Base-by-base conservation (phyloP, 1,139 yeast species). In the Kurtzmaniella quercitrusa region DNA sequence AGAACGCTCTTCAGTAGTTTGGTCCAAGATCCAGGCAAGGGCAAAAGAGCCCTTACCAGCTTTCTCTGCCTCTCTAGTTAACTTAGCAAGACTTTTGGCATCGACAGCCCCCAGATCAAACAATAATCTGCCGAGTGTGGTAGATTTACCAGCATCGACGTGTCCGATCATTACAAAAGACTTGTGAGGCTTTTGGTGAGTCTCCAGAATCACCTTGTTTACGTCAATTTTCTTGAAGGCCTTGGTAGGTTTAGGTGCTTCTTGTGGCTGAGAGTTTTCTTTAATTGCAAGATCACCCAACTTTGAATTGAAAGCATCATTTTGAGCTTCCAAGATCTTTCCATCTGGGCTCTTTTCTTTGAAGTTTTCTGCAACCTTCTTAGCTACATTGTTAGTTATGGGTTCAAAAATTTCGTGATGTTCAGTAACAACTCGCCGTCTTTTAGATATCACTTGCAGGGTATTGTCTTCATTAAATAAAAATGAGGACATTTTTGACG, bases 81-180 rank as follows among this genome's bases (percentile, higher is more conserved):
- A 68, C 57, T 85, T 88, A 55, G 86, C 82, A 19, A 91, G 79
- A 0, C 88, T 80, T 45, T 82, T 80, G 39, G 83, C 78, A 54
- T 88, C 93, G 4, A 94, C 87, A 2, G 86, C 84, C 4, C 94
- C 91, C 18, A 81, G 68, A 54, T 93, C 98, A 46, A 83, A 83
- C 36, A 94, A 61, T 37, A 94, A 63, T 45, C 98, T 71, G 7
- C 99, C 99, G 80, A 94, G 85, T 30, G 94, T 68, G 0, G 99
- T 94, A 2, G 96, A 88, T 60, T 94, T 94, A 9, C 99, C 99
- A 0, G 98, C 95, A 66, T 94, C 99, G 16, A 94, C 98, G 65
- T 94, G 98, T 2, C 99, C 98, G 48, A 87, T 81, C 3, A 88
- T 94, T 22, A 88, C 95, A 60, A 88, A 85, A 16, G 91, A 81